Evolutionary conservation across 2,329 filamentous ascomycete genomes (phyloP).

Genomic region (Neoarthrinium moseri): DNA sequence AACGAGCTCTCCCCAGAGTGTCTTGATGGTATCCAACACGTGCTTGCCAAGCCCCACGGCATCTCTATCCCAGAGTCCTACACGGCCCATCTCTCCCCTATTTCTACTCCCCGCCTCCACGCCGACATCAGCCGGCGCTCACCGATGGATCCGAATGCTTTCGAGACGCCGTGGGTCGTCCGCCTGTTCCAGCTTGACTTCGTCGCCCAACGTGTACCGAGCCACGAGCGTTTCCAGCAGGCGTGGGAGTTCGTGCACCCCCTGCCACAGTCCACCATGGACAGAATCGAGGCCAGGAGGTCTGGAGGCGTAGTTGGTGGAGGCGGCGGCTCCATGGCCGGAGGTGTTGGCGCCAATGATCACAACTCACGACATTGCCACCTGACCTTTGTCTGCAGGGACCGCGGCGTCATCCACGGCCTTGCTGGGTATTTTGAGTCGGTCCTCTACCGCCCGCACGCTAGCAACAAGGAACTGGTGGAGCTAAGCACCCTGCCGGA

Average conservation of each 20-base stretch:
- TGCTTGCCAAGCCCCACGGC: slow-evolving; percentile 74
- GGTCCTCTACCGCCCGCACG: slow-evolving; percentile 71
- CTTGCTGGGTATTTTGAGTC: slow-evolving; percentile 95
- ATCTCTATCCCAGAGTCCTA: slow-evolving; percentile 94
- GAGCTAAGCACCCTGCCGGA: slow-evolving; percentile 93
- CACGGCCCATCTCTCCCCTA: slow-evolving; percentile 89
- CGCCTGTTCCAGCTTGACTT: slow-evolving; percentile 89
- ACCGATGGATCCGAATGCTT: slow-evolving; percentile 64
- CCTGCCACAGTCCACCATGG: slow-evolving; percentile 57
- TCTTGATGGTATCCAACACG: slow-evolving; percentile 90
- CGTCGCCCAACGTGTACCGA: slow-evolving; percentile 64
- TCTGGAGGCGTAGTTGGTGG: slow-evolving; percentile 65
- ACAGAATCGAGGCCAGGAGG: slow-evolving; percentile 52
- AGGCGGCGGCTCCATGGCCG: slow-evolving; percentile 70
- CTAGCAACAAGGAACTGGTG: slow-evolving; percentile 50
- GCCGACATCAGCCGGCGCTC: slow-evolving; percentile 71
- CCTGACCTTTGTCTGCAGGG: slow-evolving; percentile 73
- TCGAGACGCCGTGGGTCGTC: slow-evolving; percentile 92
- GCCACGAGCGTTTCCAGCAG: slow-evolving; percentile 64
- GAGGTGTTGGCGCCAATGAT: slow-evolving; percentile 80
- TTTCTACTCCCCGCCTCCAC: slow-evolving; percentile 82
- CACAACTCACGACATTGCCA: slow-evolving; percentile 85
- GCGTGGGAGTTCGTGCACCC: slow-evolving; percentile 83
- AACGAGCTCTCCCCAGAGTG: slow-evolving; percentile 98
- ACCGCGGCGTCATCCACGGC: slow-evolving; percentile 84